These are phyloP conservation scores for Pseudoturritis turrita DNA, from an alignment of 345 rosid genomes.

Conservation along the genomic window DNA sequence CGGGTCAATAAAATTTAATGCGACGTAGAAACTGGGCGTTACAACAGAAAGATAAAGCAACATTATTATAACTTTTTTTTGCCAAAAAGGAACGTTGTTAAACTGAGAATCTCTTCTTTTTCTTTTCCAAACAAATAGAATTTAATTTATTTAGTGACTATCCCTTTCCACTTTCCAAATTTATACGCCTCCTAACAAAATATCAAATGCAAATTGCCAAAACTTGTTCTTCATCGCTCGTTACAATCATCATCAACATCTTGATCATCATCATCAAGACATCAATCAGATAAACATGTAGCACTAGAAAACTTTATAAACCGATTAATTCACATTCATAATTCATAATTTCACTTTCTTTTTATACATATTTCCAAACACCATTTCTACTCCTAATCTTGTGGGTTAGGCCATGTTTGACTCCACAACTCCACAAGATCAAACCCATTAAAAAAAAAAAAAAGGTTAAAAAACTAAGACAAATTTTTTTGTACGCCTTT, in stretches of 20 bases:
- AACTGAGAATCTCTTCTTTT: background rate
- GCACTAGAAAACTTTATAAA: background rate
- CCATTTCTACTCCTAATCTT: slow-evolving; percentile 10
- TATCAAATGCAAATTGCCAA: slow-evolving; percentile 23
- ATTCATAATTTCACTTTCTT: slow-evolving; percentile 4
- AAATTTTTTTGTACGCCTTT: background rate
- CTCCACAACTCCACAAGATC: slow-evolving; percentile 32
- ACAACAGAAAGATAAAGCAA: background rate
- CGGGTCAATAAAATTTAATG: background rate
- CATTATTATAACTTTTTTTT: background rate
- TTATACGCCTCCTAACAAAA: slow-evolving; percentile 15
- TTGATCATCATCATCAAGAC: slow-evolving; percentile 3
- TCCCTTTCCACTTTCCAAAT: background rate
- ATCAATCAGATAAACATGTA: slow-evolving; percentile 13
- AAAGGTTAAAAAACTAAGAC: background rate
- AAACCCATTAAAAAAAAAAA: background rate
- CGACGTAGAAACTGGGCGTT: slow-evolving; percentile 2
- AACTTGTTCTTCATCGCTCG: background rate
- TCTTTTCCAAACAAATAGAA: background rate
- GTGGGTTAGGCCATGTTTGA: slow-evolving; percentile 40
- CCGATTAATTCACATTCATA: background rate
- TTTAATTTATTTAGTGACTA: background rate
- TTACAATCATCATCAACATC: background rate
- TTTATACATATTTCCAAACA: background rate
- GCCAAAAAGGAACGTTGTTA: background rate